Conservation (phyloP, 352 stramenopile genomes). For the Phytophthora europaea region DNA sequence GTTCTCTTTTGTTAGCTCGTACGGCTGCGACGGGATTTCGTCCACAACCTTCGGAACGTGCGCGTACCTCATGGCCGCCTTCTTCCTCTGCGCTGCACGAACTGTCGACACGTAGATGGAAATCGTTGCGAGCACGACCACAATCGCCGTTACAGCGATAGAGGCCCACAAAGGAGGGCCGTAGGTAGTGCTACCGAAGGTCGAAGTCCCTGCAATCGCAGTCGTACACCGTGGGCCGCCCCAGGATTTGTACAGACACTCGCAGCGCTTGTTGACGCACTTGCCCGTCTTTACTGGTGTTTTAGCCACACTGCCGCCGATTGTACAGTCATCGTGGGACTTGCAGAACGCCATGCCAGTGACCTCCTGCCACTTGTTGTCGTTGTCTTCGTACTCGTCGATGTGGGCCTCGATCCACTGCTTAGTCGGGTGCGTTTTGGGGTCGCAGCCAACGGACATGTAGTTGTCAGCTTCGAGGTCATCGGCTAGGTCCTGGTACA, state of each 20-base stretch:
- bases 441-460: slow-evolving; percentile 67
- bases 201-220: slow-evolving; percentile 16
- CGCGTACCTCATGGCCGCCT: slow-evolving; percentile 15
- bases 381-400: slow-evolving; percentile 64
- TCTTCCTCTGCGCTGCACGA: slow-evolving; percentile 19
- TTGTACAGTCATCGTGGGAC: slow-evolving; percentile 59
- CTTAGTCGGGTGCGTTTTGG: slow-evolving; percentile 57
- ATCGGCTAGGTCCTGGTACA: slow-evolving; percentile 75
- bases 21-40: slow-evolving; percentile 9
- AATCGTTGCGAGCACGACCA: slow-evolving; percentile 3
- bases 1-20: slow-evolving; percentile 19
- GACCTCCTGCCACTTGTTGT: slow-evolving; percentile 55
- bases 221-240: slow-evolving; percentile 34
- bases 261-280: slow-evolving; percentile 57
- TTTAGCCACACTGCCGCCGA: slow-evolving; percentile 37
- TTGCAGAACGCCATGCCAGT: slow-evolving; percentile 55
- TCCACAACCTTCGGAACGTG: slow-evolving; percentile 12
- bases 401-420: slow-evolving; percentile 69
- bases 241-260: slow-evolving; percentile 61
- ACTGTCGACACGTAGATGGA: slow-evolving; percentile 26
- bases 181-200: slow-evolving; percentile 19
- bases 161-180: slow-evolving; percentile 25
- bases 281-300: slow-evolving; percentile 44
- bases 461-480: slow-evolving; percentile 49
- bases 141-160: slow-evolving; percentile 10